phyloP scores from a whole-genome alignment of 495 filamentous ascomycete genomes.

The Pseudevernia furfuracea region DNA sequence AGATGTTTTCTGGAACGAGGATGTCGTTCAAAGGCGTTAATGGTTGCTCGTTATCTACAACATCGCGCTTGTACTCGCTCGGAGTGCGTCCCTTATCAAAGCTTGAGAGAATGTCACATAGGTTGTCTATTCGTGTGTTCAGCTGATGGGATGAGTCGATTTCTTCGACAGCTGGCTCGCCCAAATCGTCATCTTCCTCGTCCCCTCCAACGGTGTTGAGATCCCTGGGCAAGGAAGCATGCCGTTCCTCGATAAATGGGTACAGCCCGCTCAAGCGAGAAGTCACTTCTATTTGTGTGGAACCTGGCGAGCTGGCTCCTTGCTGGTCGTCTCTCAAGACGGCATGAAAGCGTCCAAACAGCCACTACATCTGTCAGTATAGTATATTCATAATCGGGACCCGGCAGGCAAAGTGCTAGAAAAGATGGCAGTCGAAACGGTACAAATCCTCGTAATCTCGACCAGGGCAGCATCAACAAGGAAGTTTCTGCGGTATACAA shows the following conservation, averaged over 20 bases:
- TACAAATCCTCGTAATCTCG: not conserved
- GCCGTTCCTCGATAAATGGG: constrained; percentile 16
- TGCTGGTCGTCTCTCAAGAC: constrained; percentile 7
- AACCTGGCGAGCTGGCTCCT: not conserved
- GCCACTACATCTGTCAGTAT: constrained; percentile 18
- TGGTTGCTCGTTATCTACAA: constrained; percentile 29
- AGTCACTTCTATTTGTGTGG: constrained; percentile 8
- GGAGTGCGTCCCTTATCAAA: constrained; percentile 40
- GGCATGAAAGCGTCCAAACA: constrained; percentile 21
- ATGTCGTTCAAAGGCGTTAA: constrained; percentile 35
- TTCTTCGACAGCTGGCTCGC: constrained; percentile 4
- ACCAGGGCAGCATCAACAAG: not conserved
- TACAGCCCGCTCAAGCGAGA: constrained; percentile 16
- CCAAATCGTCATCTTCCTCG: constrained; percentile 11
- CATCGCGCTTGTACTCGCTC: constrained; percentile 39
- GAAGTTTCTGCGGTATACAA: not conserved
- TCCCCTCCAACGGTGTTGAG: constrained; percentile 12
- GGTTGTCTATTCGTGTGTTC: constrained; percentile 32
- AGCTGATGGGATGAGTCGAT: too few relatives aligned
- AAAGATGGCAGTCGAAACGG: not conserved
- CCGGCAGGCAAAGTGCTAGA: not conserved
- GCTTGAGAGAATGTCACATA: constrained; percentile 44
- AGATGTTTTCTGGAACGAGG: constrained; percentile 44
- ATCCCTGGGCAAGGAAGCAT: constrained; percentile 7
- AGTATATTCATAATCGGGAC: not conserved